Base-by-base conservation (phyloP, 1,284 basidiomycete genomes). In the Veloboletus limbatus region DNA sequence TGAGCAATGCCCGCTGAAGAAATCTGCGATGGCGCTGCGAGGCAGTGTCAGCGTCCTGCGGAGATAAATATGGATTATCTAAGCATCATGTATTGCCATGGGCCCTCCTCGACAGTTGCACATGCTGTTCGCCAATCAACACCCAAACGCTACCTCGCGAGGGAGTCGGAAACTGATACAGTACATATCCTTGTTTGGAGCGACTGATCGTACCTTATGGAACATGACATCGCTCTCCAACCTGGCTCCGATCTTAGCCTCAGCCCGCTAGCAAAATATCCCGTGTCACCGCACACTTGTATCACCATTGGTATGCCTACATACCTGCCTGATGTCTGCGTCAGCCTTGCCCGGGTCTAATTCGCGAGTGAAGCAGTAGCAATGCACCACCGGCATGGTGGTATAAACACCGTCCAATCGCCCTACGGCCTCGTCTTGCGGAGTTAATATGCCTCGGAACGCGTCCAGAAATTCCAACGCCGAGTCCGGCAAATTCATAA, bases 161-260 rank as follows among this genome's bases (percentile, higher is more conserved):
- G 94, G 92, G 18, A 98, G 77, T 38, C 86, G 74, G 75, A 99
- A 99, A 60, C 86, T 88, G 44, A 99, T 79, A 69, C 97, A 97
- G 69, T 97, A 99, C 97, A 99, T 99, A 60, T 96, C 89, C 71
- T 99, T 99, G 70, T 85, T 92, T 3, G 97, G 97, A 3, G 96
- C 94, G 8, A 99, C 96, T 11, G 88, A 86, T 40, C 97, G 82
- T 26, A 99, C 96, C 54, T 85, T 77, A 59, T 93, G 86, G 11
- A 95, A 68, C 25, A 68, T 66, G 24, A 77, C 69, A n/a, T 80
- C 76, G 13, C 72, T 69, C 9, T 71, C 70, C 49, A 95, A 59
- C 21, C 69, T 47, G 56, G 74, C 65, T 25, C 84, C 86, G 22
- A 97, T 70, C 53, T 74, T 75, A 39, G 78, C 74, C 55, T 83